Base-by-base conservation (phyloP, 768 basidiomycete species). In the Arthromyces matolae region DNA sequence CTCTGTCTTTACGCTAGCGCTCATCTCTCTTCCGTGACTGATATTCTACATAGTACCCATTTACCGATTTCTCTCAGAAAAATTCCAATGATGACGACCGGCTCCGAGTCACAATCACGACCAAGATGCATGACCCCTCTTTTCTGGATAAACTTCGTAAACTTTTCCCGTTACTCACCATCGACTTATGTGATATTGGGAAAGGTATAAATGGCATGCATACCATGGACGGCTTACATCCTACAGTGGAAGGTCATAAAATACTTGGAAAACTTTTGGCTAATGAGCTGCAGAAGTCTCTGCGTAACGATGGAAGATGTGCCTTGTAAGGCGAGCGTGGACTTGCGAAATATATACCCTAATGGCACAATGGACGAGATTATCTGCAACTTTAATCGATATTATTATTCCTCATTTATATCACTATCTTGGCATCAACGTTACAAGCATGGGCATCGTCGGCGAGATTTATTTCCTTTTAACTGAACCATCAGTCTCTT, bases 201-300 rank as follows among this genome's bases (percentile, higher is more conserved):
- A 18, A 32, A 22, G 28, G 28, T 9, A 28, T 51, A 18, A 10
- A 8, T 25, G 2, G 29, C 16, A 34, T 37, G 13, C 10, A 24
- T 36, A 51, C 45, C 13, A 51, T 51, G 45, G 50, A 51, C 27
- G 50, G 50, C 8, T 33, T 51, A n/a, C 50, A 51, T 27, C 50
- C 50, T 8, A 51, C 45, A 25, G 27, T 36, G 25, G 28, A 45
- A 6, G 50, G 50, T 16, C 50, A 47, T 16, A 33, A 23, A 13
- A 47, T 47, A 31, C 44, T 51, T 18, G 50, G 18, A 16, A 14
- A 27, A 18, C 38, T 28, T 33, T 51, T 43, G 50, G 29, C 42
- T 20, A 20, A 45, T 29, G 38, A 32, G 20, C n/a, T n/a, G n/a
- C n/a, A n/a, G n/a, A n/a, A n/a, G n/a, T n/a, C n/a, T n/a, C n/a